Base-by-base conservation (phyloP, 345 rosid species). In the Citrus sinensis region DNA sequence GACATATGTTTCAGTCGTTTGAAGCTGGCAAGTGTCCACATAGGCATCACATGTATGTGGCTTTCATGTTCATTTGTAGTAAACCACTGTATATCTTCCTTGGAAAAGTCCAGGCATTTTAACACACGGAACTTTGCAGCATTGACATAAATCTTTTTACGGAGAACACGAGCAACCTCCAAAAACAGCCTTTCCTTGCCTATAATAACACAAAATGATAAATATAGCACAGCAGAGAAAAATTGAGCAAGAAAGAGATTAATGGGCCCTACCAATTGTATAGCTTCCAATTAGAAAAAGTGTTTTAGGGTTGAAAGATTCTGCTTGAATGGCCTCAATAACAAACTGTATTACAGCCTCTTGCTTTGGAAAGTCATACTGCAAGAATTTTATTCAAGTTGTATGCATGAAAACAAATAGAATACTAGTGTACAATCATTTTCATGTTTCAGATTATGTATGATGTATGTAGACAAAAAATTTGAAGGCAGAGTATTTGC, bases 21-120 rank as follows among this genome's bases (percentile, higher is more conserved):
- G 88, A 95, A 91, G 89, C 96, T 96, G 22, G 99, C 97, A 60
- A 95, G 95, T 1, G 92, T 92, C 99, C 99, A 95, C 92, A 96
- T 86, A 10, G 99, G 98, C 49, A 96, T 95, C 74, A 96, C 91
- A 78, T 94, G 99, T 39, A 96, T 91, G 72, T 94, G 91, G 88
- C 99, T 96, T 77, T 94, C 98, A 46, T 79, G 87, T 87, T 92
- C 97, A 56, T 92, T 92, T 74, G 80, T 49, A 25, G 99, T 93
- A 79, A 95, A 90, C 96, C 96, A 93, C 83, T 78, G 90, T 95
- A 93, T 91, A 78, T 93, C 99, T 80, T 92, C 95, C 78, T 88
- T 81, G 0, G 93, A 76, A 86, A 91, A 90, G 49, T 93, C 97
- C 76, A 93, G 83, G 78, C 98, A 93, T 75, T 95, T 88, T 16